Percentiles rank a stretch among this genome's conserved stretches.
Evolutionary conservation across 2,329 filamentous ascomycete genomes (phyloP).

Genomic region (Penicillium corylophilum): DNA sequence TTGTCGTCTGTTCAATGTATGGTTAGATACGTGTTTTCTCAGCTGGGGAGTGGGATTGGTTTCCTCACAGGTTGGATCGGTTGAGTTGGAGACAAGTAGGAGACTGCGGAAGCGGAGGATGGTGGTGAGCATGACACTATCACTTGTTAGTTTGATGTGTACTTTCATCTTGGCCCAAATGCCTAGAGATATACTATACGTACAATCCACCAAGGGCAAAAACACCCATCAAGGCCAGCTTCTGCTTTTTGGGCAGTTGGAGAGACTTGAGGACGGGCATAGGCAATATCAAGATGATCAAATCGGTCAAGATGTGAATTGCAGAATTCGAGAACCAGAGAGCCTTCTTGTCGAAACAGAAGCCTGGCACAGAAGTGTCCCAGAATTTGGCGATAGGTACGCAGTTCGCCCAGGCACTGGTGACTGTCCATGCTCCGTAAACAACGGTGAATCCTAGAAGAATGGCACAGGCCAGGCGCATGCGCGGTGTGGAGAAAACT

Average conservation of each 20-base stretch:
- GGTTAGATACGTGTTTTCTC: not conserved
- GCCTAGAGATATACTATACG: slow-evolving; percentile 21
- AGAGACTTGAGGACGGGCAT: slow-evolving; percentile 44
- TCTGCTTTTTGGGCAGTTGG: slow-evolving; percentile 41
- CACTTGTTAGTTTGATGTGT: slow-evolving; percentile 12
- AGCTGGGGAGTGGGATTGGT: not conserved
- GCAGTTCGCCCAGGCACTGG: slow-evolving; percentile 34
- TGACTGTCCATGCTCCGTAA: slow-evolving; percentile 32
- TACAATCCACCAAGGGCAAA: slow-evolving; percentile 47
- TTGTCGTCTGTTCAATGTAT: slow-evolving; percentile 26
- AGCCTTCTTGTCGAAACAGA: slow-evolving; percentile 40
- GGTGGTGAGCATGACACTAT: slow-evolving; percentile 42
- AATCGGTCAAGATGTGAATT: slow-evolving; percentile 45
- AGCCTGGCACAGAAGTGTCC: slow-evolving; percentile 24
- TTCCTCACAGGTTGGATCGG: slow-evolving; percentile 31
- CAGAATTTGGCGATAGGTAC: slow-evolving; percentile 33
- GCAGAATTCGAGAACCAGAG: slow-evolving; percentile 47
- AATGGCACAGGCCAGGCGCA: slow-evolving; percentile 32
- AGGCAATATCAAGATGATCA: slow-evolving; percentile 42
- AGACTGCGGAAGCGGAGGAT: slow-evolving; percentile 36
- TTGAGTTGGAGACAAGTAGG: slow-evolving; percentile 27
- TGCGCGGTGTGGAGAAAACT: slow-evolving; percentile 32
- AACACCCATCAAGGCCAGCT: slow-evolving; percentile 40
- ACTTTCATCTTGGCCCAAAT: no score
- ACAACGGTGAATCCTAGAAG: slow-evolving; percentile 36